phyloP scores from a whole-genome alignment of 1,284 basidiomycete genomes.

The Gomphus bonarii region DNA sequence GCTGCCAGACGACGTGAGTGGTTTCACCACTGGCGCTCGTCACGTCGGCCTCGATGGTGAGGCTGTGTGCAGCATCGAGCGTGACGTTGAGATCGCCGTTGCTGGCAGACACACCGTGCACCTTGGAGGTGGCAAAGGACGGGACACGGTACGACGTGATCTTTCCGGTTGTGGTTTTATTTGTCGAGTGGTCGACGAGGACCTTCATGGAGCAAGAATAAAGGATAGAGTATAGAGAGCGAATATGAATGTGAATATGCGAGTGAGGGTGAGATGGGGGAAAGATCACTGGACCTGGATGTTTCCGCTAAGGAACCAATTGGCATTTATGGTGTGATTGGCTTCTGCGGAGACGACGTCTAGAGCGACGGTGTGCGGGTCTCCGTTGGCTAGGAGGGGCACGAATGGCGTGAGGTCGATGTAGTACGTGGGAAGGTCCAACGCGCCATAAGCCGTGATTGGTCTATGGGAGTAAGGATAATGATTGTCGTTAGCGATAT shows the following conservation, averaged over 20 bases:
- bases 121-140: constrained; percentile 43
- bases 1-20: constrained; percentile 42
- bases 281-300: background rate
- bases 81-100: constrained; percentile 42
- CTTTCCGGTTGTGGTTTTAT: constrained; percentile 51
- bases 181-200: constrained; percentile 45
- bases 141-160: constrained; percentile 50
- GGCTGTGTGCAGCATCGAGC: constrained; percentile 41
- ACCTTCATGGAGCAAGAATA: constrained; percentile 20
- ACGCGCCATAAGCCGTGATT: constrained; percentile 66
- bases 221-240: background rate
- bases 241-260: too few relatives aligned
- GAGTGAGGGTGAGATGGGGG: too few relatives aligned
- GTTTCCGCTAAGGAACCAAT: constrained; percentile 43
- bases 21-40: constrained; percentile 42
- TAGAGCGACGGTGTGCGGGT: constrained; percentile 56
- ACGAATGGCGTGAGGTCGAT: constrained; percentile 74
- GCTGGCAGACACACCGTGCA: constrained; percentile 29
- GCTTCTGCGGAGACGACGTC: constrained; percentile 64
- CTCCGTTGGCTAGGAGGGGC: constrained; percentile 57
- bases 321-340: constrained; percentile 53
- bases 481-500: background rate
- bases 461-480: constrained; percentile 48
- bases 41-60: constrained; percentile 48
- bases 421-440: constrained; percentile 71